Percentiles rank a stretch among this genome's conserved stretches.
phyloP scores from a whole-genome alignment of 108 stramenopile species.

The Thalassiosira profunda region DNA sequence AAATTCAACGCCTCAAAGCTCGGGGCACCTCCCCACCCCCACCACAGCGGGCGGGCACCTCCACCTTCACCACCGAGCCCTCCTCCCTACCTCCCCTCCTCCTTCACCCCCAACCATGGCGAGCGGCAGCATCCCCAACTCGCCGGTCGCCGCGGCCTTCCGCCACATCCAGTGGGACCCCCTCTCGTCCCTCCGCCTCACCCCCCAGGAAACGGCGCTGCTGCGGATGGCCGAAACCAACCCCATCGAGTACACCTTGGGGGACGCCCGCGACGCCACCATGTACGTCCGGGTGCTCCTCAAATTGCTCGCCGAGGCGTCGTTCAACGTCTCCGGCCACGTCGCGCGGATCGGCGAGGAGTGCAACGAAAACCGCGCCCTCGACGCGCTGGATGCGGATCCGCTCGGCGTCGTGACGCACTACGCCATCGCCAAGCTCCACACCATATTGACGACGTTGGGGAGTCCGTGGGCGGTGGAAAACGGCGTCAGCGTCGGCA shows the following conservation, averaged over 20 bases:
- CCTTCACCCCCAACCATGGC: conserved; percentile 19
- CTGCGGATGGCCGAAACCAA: conserved; percentile 93
- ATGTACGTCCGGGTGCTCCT: conserved; percentile 91
- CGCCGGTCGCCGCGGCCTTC: conserved; percentile 77
- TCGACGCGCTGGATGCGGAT: conserved; percentile 76
- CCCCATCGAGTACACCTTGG: conserved; percentile 89
- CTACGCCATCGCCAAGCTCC: conserved; percentile 80
- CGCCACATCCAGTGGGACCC: conserved; percentile 78
- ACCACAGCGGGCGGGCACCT: no score
- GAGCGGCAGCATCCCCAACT: conserved; percentile 36
- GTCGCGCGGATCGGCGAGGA: conserved; percentile 44
- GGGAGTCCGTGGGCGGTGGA: conserved; percentile 49
- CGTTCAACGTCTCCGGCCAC: conserved; percentile 64
- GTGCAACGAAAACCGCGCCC: conserved; percentile 62
- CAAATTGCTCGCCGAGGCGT: conserved; percentile 85
- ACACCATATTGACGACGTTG: conserved; percentile 73
- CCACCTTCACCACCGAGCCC: no score
- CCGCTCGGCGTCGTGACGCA: conserved; percentile 87
- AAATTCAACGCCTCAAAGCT: no score
- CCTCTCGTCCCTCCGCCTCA: conserved; percentile 76
- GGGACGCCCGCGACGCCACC: conserved; percentile 89
- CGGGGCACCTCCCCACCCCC: no score
- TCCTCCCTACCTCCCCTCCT: no score
- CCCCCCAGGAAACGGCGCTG: conserved; percentile 88
- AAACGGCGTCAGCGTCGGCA: conserved; percentile 71